Evolutionary conservation across 306 rosid genomes (phyloP).

Genomic region (Cercis canadensis): DNA sequence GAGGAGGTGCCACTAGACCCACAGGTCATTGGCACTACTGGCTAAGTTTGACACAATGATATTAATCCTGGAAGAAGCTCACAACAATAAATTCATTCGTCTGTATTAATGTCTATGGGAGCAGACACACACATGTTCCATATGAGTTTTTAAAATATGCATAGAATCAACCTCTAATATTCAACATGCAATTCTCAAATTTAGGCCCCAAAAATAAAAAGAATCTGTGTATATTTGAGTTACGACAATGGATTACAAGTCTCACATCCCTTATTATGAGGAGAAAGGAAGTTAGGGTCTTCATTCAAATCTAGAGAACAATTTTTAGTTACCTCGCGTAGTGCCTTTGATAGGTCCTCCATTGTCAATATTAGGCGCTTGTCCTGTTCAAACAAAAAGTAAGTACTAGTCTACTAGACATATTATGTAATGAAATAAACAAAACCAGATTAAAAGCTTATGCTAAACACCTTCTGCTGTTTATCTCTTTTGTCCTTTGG

Average conservation of each 20-base stretch:
- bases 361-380: slow-evolving; percentile 79
- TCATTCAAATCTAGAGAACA: slow-evolving; percentile 33
- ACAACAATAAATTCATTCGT: no score
- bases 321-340: slow-evolving; percentile 61
- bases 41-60: background rate
- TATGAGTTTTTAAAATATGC: background rate
- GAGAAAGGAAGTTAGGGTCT: background rate
- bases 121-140: no score
- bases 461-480: slow-evolving; percentile 77
- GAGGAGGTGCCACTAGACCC: no score
- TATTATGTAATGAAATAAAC: background rate
- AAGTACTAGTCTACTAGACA: slow-evolving; percentile 14
- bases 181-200: background rate
- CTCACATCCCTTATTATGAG: slow-evolving; percentile 5
- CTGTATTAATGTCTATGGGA: background rate
- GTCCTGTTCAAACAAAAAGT: slow-evolving; percentile 62
- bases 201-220: background rate
- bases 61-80: no score
- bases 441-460: slow-evolving; percentile 2
- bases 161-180: background rate
- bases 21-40: no score
- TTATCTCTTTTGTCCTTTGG: slow-evolving; percentile 94
- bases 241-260: slow-evolving; percentile 7
- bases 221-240: background rate
- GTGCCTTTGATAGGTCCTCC: slow-evolving; percentile 85